Conservation (phyloP, 768 basidiomycete species). For the Psilocybe subaeruginosa region DNA sequence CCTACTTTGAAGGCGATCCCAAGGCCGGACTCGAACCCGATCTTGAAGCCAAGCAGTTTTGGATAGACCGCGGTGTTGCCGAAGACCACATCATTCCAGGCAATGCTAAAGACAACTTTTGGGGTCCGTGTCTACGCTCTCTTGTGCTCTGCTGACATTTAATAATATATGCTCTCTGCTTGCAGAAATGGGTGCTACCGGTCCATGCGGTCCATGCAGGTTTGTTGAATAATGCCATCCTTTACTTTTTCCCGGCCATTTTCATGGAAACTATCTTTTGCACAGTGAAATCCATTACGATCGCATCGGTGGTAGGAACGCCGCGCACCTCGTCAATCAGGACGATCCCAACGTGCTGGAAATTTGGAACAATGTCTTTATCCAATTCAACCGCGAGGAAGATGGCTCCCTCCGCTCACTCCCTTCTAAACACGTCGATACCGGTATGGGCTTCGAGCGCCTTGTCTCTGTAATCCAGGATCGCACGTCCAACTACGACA, state of each 20-base stretch:
- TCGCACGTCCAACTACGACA: slow-evolving; percentile 95
- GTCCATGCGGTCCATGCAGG: slow-evolving; percentile 98
- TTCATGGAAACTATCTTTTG: too few relatives aligned
- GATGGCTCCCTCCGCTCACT: slow-evolving; percentile 80
- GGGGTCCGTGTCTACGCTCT: slow-evolving; percentile 64
- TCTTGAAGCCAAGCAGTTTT: slow-evolving; percentile 82
- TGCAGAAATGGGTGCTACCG: slow-evolving; percentile 96
- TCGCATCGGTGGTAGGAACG: slow-evolving; percentile 96
- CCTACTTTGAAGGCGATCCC: slow-evolving; percentile 96
- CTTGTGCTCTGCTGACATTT: background rate
- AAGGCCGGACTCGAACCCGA: slow-evolving; percentile 86
- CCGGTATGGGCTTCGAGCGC: slow-evolving; percentile 99
- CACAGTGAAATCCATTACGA: slow-evolving; percentile 94
- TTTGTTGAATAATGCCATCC: slow-evolving; percentile 27
- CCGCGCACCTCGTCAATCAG: slow-evolving; percentile 88
- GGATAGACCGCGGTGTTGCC: slow-evolving; percentile 86
- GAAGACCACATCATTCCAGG: slow-evolving; percentile 93
- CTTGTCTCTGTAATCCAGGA: slow-evolving; percentile 93
- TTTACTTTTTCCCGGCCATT: background rate
- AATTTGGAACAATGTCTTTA: slow-evolving; percentile 99
- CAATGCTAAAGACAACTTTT: slow-evolving; percentile 97
- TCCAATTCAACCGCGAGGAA: slow-evolving; percentile 96
- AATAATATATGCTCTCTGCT: background rate
- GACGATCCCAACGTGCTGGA: slow-evolving; percentile 97
- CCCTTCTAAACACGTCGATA: slow-evolving; percentile 96